Percentiles rank a stretch among this genome's conserved stretches.
These are phyloP conservation scores for Ophiocordyceps robertsii DNA, from an alignment of 2,329 filamentous ascomycete species.

Conservation along the genomic window DNA sequence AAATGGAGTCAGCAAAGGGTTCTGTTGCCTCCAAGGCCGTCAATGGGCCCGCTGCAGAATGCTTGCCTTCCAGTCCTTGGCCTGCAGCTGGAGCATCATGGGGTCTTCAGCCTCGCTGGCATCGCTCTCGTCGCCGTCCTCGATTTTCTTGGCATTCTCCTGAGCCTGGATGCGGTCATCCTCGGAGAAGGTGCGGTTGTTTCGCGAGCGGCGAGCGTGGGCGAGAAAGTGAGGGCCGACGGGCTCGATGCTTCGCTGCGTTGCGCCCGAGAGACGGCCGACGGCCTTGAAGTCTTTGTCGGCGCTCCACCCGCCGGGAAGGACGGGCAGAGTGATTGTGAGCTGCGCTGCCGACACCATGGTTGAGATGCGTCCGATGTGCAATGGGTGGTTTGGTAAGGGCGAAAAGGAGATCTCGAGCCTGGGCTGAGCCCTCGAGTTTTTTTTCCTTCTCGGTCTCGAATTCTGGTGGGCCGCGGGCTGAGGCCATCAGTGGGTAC, in stretches of 20 bases:
- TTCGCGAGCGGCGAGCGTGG: constrained; percentile 86
- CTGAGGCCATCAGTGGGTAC: too few species aligned
- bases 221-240: constrained; percentile 96
- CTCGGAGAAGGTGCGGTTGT: constrained; percentile 96
- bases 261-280: constrained; percentile 61
- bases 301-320: constrained; percentile 69
- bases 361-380: constrained; percentile 3
- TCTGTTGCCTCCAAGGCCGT: too few species aligned
- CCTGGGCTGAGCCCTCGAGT: background rate
- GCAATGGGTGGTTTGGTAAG: background rate
- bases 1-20: background rate
- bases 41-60: background rate
- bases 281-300: constrained; percentile 89
- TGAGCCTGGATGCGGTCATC: constrained; percentile 96
- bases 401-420: background rate
- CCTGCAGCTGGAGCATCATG: constrained; percentile 80
- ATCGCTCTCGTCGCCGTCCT: constrained; percentile 79
- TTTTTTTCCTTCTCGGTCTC: constrained; percentile 3
- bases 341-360: constrained; percentile 56
- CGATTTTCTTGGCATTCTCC: constrained; percentile 87
- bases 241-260: constrained; percentile 82
- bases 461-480: constrained; percentile 3
- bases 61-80: constrained; percentile 92
- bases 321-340: constrained; percentile 54
- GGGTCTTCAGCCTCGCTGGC: constrained; percentile 91